These are phyloP conservation scores for Vigna hirtella DNA, from an alignment of 306 rosid species.

Conservation along the genomic window DNA sequence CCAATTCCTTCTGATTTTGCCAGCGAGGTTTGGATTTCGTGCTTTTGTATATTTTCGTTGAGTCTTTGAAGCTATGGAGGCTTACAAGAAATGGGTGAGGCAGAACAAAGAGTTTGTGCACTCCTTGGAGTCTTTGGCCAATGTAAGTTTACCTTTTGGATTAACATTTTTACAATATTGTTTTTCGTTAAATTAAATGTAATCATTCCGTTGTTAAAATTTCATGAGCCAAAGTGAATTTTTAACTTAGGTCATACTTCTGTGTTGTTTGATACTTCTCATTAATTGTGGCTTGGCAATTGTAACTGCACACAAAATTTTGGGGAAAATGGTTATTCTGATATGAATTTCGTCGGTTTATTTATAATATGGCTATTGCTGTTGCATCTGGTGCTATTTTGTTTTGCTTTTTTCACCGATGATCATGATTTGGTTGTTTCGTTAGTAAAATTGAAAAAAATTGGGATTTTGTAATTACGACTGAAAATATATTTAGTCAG, in stretches of 20 bases:
- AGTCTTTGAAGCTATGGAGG: slow-evolving; percentile 68
- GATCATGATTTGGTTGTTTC: background rate
- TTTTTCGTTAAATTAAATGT: slow-evolving; percentile 18
- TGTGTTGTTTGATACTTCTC: slow-evolving; percentile 21
- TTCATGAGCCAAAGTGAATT: slow-evolving; percentile 13
- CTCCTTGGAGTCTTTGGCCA: slow-evolving; percentile 88
- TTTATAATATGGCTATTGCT: background rate
- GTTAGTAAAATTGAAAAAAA: background rate
- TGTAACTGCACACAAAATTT: background rate
- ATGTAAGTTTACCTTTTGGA: slow-evolving; percentile 60
- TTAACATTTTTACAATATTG: slow-evolving; percentile 13
- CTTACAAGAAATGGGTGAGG: slow-evolving; percentile 90
- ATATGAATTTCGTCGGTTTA: slow-evolving; percentile 12
- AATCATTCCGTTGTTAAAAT: slow-evolving; percentile 18
- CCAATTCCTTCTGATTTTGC: slow-evolving; percentile 27
- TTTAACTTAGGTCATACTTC: slow-evolving; percentile 1
- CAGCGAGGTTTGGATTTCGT: slow-evolving; percentile 19
- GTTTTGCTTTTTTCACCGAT: background rate
- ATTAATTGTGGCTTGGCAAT: slow-evolving; percentile 4
- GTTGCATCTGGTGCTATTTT: slow-evolving; percentile 14
- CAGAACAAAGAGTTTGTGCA: slow-evolving; percentile 85
- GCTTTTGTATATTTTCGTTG: slow-evolving; percentile 34
- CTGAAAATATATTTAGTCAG: slow-evolving; percentile 4
- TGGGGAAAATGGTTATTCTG: slow-evolving; percentile 10
- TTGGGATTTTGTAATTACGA: background rate